phyloP scores from a whole-genome alignment of 2,329 filamentous ascomycete genomes.

The Arthrobotrys sphaeroides region DNA sequence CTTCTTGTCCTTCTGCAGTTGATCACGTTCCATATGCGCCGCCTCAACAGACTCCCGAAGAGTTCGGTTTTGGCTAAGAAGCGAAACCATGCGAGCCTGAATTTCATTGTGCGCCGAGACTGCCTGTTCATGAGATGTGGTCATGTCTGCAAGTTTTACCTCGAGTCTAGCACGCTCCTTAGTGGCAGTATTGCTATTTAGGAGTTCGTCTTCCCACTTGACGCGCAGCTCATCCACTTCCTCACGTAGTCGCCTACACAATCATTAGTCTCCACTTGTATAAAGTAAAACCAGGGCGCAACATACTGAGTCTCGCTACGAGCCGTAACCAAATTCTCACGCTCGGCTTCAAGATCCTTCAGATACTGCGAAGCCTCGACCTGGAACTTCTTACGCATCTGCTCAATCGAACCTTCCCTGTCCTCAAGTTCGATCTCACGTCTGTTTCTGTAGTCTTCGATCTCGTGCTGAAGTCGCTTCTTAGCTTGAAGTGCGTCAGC shows the following conservation, averaged over 20 bases:
- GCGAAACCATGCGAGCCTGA: slow-evolving; percentile 87
- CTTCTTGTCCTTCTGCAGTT: slow-evolving; percentile 86
- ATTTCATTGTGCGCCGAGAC: slow-evolving; percentile 93
- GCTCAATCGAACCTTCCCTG: slow-evolving; percentile 94
- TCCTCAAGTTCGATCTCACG: slow-evolving; percentile 96
- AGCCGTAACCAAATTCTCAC: slow-evolving; percentile 86
- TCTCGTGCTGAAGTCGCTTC: slow-evolving; percentile 93
- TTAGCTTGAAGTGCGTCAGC: slow-evolving; percentile 86
- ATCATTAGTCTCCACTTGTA: not conserved
- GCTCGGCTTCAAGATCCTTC: slow-evolving; percentile 90
- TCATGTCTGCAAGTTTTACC: slow-evolving; percentile 85
- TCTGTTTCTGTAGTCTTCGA: slow-evolving; percentile 96
- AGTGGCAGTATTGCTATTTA: slow-evolving; percentile 97
- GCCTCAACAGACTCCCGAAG: slow-evolving; percentile 88
- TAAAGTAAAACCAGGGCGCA: slow-evolving; percentile 54
- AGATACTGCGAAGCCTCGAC: slow-evolving; percentile 87
- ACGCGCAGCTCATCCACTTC: slow-evolving; percentile 92
- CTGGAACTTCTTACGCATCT: slow-evolving; percentile 97
- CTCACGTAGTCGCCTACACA: slow-evolving; percentile 76
- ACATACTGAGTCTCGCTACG: slow-evolving; percentile 56
- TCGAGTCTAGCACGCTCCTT: slow-evolving; percentile 96
- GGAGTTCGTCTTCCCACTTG: slow-evolving; percentile 98
- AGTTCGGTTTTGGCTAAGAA: slow-evolving; percentile 86
- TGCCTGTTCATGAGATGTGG: slow-evolving; percentile 91
- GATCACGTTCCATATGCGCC: slow-evolving; percentile 82